phyloP scores from a whole-genome alignment of 164 flowering plant species.

The Magnolia officinalis region DNA sequence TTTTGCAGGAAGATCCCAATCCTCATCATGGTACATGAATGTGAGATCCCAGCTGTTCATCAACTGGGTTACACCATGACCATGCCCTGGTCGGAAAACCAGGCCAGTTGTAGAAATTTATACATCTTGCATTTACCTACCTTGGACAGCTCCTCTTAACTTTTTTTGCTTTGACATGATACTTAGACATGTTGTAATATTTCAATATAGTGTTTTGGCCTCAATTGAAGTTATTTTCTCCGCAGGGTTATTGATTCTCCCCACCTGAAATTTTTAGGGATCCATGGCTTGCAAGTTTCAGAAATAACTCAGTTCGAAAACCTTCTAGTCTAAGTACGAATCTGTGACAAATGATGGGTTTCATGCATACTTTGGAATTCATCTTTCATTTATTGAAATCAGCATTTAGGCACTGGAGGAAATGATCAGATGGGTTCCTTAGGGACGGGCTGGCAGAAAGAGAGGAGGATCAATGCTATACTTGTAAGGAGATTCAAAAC shows the following conservation, averaged over 20 bases:
- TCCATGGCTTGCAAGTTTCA: no score
- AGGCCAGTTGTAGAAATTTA: no score
- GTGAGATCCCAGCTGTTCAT: no score
- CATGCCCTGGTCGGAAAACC: no score
- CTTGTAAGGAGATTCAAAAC: no score
- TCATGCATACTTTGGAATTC: constrained; percentile 80
- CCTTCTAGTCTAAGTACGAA: no score
- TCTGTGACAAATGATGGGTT: no score
- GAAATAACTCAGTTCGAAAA: constrained; percentile 35
- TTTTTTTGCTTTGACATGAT: constrained; percentile 43
- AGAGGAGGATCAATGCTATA: no score
- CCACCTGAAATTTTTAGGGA: constrained; percentile 45
- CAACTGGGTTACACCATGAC: no score
- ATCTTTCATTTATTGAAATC: constrained; percentile 96
- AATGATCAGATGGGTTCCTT: constrained; percentile 95
- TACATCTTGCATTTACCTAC: constrained; percentile 43
- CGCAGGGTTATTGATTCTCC: constrained; percentile 66
- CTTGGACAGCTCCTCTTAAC: constrained; percentile 72
- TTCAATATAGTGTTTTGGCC: constrained; percentile 59
- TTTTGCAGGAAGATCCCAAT: no score
- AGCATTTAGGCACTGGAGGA: constrained; percentile 80
- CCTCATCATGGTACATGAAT: no score
- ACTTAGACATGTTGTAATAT: constrained; percentile 56
- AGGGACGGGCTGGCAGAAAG: constrained; percentile 66
- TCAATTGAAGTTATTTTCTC: constrained; percentile 80